Base-by-base conservation (phyloP, 1,284 basidiomycete genomes). In the Pseudozyma tsukubaensis region DNA sequence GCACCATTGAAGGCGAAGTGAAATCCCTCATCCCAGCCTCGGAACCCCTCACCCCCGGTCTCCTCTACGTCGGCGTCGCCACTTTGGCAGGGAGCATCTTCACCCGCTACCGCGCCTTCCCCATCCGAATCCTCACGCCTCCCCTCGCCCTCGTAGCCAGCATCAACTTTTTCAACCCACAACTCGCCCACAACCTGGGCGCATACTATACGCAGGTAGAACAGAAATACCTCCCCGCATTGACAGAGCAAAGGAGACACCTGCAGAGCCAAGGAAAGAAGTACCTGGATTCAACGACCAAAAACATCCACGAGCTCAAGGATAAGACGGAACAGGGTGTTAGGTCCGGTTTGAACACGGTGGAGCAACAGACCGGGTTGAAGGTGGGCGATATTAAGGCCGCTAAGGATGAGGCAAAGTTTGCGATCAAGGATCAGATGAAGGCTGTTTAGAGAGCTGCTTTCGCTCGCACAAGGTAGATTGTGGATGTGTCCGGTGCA, bases 51-150 rank as follows among this genome's bases (percentile, higher is more conserved):
- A 94, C 91, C 7, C 94, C 94, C 1, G 92, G 92, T 18, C 59
- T 79, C n/a, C 72, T 84, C 37, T 84, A 84, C 44, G 91, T 94
- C 59, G 92, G 93, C 50, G 89, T 97, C 42, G 91, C 93, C 1
- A 91, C 93, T 4, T 89, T 97, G 49, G 92, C 92, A 0, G 92
- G 92, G 1, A 93, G 92, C 59, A 91, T 97, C 76, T 84, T 97
- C 59, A 89, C 92, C 0, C 91, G 94, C 42, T 91, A 91, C 71
- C 90, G 94, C 78, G 59, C 79, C 0, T 72, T 82, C 43, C 81
- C 84, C 18, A 65, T 85, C 40, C 83, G 84, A 16, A 59, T 84
- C 54, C 53, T 84, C 53, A 75, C 80, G 1, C 82, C 82, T 3
- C 82, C 82, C 5, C 47, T 78, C 39, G 71, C 79, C 8, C 51